A percentile compares a stretch with the other conserved stretches of the same genome.
These are phyloP conservation scores for Albophoma yamanashiensis DNA, from an alignment of 2,329 filamentous ascomycete species.

Conservation along the genomic window DNA sequence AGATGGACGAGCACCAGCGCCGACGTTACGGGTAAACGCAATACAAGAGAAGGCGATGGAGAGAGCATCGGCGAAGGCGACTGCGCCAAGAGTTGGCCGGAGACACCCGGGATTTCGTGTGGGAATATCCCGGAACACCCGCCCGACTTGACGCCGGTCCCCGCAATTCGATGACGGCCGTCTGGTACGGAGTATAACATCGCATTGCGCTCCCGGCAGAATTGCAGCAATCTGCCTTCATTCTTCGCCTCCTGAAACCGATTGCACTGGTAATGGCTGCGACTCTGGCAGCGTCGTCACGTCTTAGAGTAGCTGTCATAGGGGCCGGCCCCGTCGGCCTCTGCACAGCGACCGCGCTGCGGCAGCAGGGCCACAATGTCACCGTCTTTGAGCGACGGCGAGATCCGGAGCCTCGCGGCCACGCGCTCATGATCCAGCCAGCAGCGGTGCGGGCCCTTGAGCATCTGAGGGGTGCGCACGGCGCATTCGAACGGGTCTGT, in stretches of 20 bases:
- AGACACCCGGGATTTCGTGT: too few relatives aligned
- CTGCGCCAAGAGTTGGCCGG: too few relatives aligned
- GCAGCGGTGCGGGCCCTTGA: not conserved
- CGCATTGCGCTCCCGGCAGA: too few relatives aligned
- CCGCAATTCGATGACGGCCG: too few relatives aligned
- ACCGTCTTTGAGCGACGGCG: not conserved
- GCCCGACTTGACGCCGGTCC: too few relatives aligned
- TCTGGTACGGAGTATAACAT: too few relatives aligned
- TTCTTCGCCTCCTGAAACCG: too few relatives aligned
- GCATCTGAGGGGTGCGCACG: not conserved
- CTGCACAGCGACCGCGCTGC: not conserved
- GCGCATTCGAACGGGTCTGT: not conserved
- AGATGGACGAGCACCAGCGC: not conserved
- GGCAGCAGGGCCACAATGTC: not conserved
- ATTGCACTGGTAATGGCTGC: not conserved
- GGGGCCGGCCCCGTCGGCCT: not conserved
- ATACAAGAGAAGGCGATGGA: too few relatives aligned
- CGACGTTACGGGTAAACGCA: not conserved
- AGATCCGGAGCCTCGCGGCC: not conserved
- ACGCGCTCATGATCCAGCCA: not conserved
- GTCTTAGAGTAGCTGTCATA: not conserved
- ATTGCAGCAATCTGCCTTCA: too few relatives aligned
- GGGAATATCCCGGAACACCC: too few relatives aligned
- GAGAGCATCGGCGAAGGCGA: too few relatives aligned
- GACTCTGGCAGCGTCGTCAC: not conserved